phyloP scores from a whole-genome alignment of 1,284 basidiomycete species.

The Leccinum subrobustum region DNA sequence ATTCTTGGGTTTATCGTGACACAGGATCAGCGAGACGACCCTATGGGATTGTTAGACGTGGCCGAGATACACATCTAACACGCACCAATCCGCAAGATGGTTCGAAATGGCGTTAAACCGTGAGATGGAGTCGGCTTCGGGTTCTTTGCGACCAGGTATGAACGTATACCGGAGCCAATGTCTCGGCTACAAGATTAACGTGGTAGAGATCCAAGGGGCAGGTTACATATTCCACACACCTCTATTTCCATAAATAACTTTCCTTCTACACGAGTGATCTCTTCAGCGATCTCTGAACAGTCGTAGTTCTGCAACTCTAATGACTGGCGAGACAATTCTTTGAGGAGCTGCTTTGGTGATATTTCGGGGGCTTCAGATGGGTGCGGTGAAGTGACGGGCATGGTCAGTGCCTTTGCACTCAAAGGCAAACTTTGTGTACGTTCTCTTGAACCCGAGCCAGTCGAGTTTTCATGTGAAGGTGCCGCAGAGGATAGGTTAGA shows the following conservation, averaged over 20 bases:
- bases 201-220: conserved; percentile 6
- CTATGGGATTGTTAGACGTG: conserved; percentile 34
- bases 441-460: conserved; percentile 41
- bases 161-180: conserved; percentile 79
- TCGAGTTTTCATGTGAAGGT: conserved; percentile 25
- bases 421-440: conserved; percentile 65
- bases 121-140: conserved; percentile 61
- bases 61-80: conserved; percentile 8
- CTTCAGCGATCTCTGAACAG: conserved; percentile 66
- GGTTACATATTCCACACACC: conserved; percentile 39
- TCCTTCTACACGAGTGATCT: conserved; percentile 70
- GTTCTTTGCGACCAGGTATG: conserved; percentile 61
- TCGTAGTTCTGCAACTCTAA: conserved; percentile 54
- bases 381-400: conserved; percentile 18
- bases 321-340: conserved; percentile 56
- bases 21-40: conserved; percentile 78
- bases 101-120: conserved; percentile 71
- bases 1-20: conserved; percentile 65
- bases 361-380: conserved; percentile 27
- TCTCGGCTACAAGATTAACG: conserved; percentile 52
- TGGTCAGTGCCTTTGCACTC: conserved; percentile 40
- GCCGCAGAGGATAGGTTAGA: conserved; percentile 19
- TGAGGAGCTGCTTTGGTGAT: conserved; percentile 55
- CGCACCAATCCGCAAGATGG: conserved; percentile 74
- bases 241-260: conserved; percentile 66